phyloP scores from a whole-genome alignment of 2,329 filamentous ascomycete species.

The Pseudogymnoascus destructans region DNA sequence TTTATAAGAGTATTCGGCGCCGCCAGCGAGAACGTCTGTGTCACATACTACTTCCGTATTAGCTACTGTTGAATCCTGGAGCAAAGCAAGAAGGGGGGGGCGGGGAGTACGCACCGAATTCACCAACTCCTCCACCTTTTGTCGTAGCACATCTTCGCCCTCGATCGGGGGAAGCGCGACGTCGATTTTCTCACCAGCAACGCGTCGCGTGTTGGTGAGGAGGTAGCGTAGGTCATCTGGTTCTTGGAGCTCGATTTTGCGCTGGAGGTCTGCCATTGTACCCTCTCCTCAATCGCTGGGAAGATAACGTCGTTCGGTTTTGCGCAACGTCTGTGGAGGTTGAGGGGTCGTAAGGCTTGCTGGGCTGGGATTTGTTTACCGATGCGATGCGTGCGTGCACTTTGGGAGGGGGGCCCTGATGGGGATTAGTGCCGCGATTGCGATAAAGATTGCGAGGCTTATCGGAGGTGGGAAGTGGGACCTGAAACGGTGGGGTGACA shows the following conservation, averaged over 20 bases:
- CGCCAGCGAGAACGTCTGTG: slow-evolving; percentile 44
- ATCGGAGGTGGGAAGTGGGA: background rate
- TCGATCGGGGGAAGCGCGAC: slow-evolving; percentile 54
- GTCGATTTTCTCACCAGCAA: slow-evolving; percentile 54
- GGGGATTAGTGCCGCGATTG: background rate
- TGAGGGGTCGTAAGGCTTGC: background rate
- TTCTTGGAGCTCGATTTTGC: slow-evolving; percentile 70
- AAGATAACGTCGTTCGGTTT: too few species aligned
- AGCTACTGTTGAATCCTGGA: too few species aligned
- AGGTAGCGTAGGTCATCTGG: slow-evolving; percentile 60
- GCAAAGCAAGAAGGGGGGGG: slow-evolving; percentile 3
- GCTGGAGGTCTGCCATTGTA: slow-evolving; percentile 35
- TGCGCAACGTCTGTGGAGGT: too few species aligned
- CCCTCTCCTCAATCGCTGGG: too few species aligned
- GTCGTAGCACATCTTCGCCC: slow-evolving; percentile 43
- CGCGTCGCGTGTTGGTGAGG: slow-evolving; percentile 53
- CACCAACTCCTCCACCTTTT: slow-evolving; percentile 45
- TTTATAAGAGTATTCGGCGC: slow-evolving; percentile 50
- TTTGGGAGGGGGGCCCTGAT: background rate
- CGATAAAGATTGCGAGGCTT: background rate
- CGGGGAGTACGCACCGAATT: slow-evolving; percentile 36
- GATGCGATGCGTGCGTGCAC: background rate
- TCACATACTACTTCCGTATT: slow-evolving; percentile 39
- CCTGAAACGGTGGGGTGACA: background rate
- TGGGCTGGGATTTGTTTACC: background rate